Evolutionary conservation across 345 rosid species (phyloP).

Genomic region (Crucihimalaya himalaica): DNA sequence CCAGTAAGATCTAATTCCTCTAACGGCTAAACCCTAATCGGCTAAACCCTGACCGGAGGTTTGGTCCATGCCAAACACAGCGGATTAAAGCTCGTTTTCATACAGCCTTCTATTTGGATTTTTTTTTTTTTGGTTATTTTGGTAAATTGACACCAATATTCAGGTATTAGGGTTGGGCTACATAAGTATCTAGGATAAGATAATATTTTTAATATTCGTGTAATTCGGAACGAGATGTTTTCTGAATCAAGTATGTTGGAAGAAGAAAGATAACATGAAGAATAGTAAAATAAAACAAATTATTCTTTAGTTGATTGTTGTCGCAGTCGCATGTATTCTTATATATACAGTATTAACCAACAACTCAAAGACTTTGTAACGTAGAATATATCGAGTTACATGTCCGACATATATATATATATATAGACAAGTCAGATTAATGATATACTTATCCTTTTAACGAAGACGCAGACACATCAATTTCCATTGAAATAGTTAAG

Average conservation of each 20-base stretch:
- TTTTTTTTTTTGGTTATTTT: background rate
- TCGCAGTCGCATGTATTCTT: background rate
- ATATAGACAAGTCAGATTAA: background rate
- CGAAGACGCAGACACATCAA: slow-evolving; percentile 21
- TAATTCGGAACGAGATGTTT: background rate
- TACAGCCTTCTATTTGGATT: background rate
- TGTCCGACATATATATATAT: slow-evolving; percentile 4
- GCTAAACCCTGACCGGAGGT: too few relatives aligned
- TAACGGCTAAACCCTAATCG: background rate
- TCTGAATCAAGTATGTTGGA: background rate
- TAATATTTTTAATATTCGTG: background rate
- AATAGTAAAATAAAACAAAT: background rate
- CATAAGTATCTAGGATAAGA: background rate
- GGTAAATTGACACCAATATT: background rate
- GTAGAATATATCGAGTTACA: slow-evolving; percentile 1
- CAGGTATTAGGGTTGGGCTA: background rate
- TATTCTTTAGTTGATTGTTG: background rate
- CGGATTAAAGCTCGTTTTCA: background rate
- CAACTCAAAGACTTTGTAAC: slow-evolving; percentile 14
- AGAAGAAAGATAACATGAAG: slow-evolving; percentile 6
- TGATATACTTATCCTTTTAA: slow-evolving; percentile 12
- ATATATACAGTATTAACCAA: background rate
- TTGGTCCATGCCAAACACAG: background rate
- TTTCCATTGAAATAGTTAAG: background rate
- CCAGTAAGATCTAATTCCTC: background rate